These are phyloP conservation scores for Taphrina flavorubra DNA, from an alignment of 1,139 yeast genomes.

Conservation along the genomic window DNA sequence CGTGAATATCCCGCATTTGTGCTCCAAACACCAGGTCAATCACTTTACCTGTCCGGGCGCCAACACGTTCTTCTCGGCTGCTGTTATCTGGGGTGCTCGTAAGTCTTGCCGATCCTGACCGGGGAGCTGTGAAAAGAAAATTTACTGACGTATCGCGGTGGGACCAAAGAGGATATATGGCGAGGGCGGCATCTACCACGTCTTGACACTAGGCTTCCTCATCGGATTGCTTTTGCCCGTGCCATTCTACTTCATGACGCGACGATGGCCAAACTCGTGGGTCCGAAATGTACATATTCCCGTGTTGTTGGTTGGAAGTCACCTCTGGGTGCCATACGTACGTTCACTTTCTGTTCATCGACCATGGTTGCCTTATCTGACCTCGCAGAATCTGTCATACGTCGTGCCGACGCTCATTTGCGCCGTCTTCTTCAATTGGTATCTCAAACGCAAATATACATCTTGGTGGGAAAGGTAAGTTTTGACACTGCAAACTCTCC, in stretches of 20 bases:
- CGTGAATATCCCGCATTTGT: conserved; percentile 52
- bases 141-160: conserved; percentile 49
- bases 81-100: conserved; percentile 59
- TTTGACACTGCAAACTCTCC: background rate
- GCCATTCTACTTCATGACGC: conserved; percentile 51
- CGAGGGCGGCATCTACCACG: conserved; percentile 13
- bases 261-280: conserved; percentile 8
- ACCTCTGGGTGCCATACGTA: conserved; percentile 15
- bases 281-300: conserved; percentile 59
- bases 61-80: conserved; percentile 58
- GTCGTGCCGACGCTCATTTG: conserved; percentile 55
- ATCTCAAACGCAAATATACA: conserved; percentile 59
- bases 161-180: conserved; percentile 61
- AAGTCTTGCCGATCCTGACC: background rate
- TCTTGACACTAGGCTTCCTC: conserved; percentile 56
- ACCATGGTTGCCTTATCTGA: conserved; percentile 58
- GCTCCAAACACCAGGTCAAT: conserved; percentile 54
- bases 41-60: conserved; percentile 48
- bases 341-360: background rate
- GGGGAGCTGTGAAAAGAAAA: no score
- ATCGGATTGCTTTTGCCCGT: conserved; percentile 60
- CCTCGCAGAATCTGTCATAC: conserved; percentile 59
- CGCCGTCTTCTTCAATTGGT: conserved; percentile 61
- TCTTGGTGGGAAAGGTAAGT: conserved; percentile 61
- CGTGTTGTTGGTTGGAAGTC: conserved; percentile 57